Evolutionary conservation across 75 land plant genomes (phyloP).

Genomic region (Cunninghamia lanceolata): DNA sequence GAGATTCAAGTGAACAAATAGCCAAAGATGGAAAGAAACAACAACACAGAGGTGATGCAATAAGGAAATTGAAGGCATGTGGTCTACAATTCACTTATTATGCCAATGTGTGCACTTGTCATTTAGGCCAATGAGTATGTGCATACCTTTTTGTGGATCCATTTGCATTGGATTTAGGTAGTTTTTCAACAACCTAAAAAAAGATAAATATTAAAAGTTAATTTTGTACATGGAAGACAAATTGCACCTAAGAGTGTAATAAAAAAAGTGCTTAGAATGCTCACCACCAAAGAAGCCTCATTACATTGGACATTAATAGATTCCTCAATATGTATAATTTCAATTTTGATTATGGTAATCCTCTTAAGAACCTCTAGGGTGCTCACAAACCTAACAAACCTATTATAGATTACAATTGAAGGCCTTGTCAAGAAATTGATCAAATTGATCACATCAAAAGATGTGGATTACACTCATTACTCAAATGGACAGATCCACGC

Average conservation of each 20-base stretch:
- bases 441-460: too few species aligned
- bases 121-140: not conserved
- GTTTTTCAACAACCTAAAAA: not conserved
- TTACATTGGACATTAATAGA: constrained; percentile 28
- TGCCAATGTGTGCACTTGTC: not conserved
- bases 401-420: constrained; percentile 14
- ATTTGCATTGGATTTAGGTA: not conserved
- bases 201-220: not conserved
- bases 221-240: too few species aligned
- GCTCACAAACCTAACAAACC: constrained; percentile 79
- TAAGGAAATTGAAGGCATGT: too few species aligned
- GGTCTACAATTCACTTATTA: not conserved
- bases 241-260: too few species aligned
- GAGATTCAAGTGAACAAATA: not conserved
- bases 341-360: constrained; percentile 53
- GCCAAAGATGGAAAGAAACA: not conserved
- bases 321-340: constrained; percentile 64
- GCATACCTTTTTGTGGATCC: not conserved
- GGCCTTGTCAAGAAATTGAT: too few species aligned
- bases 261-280: too few species aligned
- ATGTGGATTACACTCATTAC: too few species aligned
- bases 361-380: constrained; percentile 85
- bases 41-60: not conserved
- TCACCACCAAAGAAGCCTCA: too few species aligned
- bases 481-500: too few species aligned